Conservation (phyloP, 2,329 filamentous ascomycete genomes). For the Neonectria sp. region DNA sequence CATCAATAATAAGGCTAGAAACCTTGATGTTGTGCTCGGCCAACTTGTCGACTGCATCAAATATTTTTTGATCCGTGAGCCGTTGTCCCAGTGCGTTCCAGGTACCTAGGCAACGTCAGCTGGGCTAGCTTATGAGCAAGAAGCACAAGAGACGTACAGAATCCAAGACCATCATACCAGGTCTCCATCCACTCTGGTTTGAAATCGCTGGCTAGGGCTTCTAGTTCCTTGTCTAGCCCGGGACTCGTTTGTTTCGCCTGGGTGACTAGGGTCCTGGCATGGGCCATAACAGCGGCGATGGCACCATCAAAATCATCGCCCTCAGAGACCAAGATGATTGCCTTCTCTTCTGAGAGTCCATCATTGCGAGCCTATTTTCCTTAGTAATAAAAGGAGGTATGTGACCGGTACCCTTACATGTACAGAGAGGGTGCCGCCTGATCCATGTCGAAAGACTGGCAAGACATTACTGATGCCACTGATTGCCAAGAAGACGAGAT, state of each 20-base stretch:
- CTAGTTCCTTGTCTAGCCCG: constrained; percentile 62
- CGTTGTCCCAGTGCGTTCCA: constrained; percentile 94
- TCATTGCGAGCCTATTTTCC: constrained; percentile 76
- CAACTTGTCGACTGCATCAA: constrained; percentile 81
- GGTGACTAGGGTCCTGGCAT: constrained; percentile 74
- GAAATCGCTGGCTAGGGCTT: constrained; percentile 63
- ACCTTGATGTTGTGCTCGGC: constrained; percentile 81
- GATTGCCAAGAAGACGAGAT: constrained; percentile 83
- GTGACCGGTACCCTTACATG: constrained; percentile 64
- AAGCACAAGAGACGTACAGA: constrained; percentile 71
- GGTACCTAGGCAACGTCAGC: constrained; percentile 68
- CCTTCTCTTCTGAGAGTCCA: constrained; percentile 65
- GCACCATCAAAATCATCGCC: constrained; percentile 82
- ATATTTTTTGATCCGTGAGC: constrained; percentile 85
- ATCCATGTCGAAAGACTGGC: constrained; percentile 77
- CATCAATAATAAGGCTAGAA: constrained; percentile 92
- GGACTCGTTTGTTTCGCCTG: constrained; percentile 59
- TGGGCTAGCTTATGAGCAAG: not conserved
- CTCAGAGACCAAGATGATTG: constrained; percentile 78
- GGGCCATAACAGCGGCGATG: constrained; percentile 87
- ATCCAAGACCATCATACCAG: constrained; percentile 94
- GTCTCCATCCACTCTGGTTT: constrained; percentile 81
- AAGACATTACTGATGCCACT: constrained; percentile 81
- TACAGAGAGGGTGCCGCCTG: constrained; percentile 76
- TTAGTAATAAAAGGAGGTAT: constrained; percentile 25